Conservation (phyloP, 2,329 filamentous ascomycete genomes). For the Akanthomyces uredinophilus region DNA sequence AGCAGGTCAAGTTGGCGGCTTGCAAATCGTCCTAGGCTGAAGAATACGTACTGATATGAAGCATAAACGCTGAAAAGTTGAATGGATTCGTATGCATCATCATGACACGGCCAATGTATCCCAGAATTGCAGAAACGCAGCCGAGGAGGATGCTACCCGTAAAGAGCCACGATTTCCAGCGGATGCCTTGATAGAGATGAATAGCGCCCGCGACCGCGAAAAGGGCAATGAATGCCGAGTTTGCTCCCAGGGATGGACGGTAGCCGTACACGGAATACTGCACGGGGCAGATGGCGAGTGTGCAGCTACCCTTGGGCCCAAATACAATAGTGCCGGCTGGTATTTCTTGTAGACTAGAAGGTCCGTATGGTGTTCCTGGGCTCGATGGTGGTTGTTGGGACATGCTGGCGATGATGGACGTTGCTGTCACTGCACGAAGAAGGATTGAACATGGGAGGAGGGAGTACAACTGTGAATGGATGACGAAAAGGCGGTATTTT, state of each 20-base stretch:
- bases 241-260: slow-evolving; percentile 38
- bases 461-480: too few species aligned
- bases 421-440: too few species aligned
- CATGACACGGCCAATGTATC: slow-evolving; percentile 54
- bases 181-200: slow-evolving; percentile 35
- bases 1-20: neutral
- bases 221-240: slow-evolving; percentile 37
- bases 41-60: slow-evolving; percentile 49
- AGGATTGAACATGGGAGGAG: too few species aligned
- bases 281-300: slow-evolving; percentile 40
- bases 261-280: slow-evolving; percentile 38
- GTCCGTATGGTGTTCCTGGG: too few species aligned
- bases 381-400: too few species aligned
- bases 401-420: too few species aligned
- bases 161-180: slow-evolving; percentile 38
- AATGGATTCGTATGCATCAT: slow-evolving; percentile 54
- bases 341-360: too few species aligned
- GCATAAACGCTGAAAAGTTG: slow-evolving; percentile 51
- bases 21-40: too few species aligned
- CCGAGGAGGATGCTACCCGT: slow-evolving; percentile 43
- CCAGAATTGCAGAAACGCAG: slow-evolving; percentile 51
- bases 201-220: slow-evolving; percentile 38
- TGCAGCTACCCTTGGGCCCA: slow-evolving; percentile 42
- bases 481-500: too few species aligned
- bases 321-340: slow-evolving; percentile 22